Evolutionary conservation across 345 rosid genomes (phyloP).

Genomic region (Eucalyptus victrix): DNA sequence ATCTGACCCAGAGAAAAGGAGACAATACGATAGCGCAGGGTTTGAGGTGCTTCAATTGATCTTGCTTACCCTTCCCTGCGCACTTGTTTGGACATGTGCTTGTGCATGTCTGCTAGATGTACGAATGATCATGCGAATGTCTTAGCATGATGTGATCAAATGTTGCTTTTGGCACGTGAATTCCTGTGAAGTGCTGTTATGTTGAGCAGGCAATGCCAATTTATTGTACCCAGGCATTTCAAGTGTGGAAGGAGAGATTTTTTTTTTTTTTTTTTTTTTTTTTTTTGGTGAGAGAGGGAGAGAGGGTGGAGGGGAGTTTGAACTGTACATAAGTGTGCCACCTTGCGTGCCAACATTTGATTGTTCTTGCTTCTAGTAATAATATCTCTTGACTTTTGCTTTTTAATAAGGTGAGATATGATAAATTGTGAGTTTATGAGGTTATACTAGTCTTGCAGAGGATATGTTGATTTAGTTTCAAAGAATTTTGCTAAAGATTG

Average conservation of each 20-base stretch:
- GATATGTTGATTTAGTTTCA: neutral
- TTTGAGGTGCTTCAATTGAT: slow-evolving; percentile 53
- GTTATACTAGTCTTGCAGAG: neutral
- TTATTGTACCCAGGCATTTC: neutral
- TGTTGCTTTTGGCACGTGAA: neutral
- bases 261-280: neutral
- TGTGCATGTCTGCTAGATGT: neutral
- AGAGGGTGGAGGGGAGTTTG: neutral
- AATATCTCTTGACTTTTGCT: neutral
- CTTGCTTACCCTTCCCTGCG: neutral
- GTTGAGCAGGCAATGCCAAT: neutral
- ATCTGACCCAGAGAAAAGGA: slow-evolving; percentile 96
- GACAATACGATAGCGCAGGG: slow-evolving; percentile 92
- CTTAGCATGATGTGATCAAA: neutral
- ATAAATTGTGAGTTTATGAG: neutral
- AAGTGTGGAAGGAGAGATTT: neutral
- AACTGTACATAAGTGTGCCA: neutral
- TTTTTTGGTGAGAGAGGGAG: neutral
- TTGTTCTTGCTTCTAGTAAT: neutral
- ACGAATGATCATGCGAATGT: neutral
- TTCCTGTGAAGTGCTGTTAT: neutral
- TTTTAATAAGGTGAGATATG: neutral
- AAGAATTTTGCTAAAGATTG: neutral
- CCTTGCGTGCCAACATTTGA: neutral
- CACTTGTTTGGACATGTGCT: neutral